Conservation (phyloP, 257 asterid species). For the Asclepias syriaca region DNA sequence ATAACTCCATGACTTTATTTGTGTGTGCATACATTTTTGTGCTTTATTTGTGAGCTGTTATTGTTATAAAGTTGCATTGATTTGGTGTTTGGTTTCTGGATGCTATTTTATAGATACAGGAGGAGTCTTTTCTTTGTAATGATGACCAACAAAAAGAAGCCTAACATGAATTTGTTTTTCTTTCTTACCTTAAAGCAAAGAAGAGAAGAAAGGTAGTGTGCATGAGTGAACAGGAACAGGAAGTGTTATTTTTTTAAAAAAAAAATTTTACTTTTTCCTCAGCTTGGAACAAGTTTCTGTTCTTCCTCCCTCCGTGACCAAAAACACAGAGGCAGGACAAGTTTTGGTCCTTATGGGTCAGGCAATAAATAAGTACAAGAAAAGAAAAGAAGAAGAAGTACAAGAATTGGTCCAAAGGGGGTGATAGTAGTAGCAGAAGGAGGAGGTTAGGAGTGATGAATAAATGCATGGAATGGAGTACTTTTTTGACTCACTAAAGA, state of each 20-base stretch:
- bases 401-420: not conserved
- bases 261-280: not conserved
- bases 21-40: not conserved
- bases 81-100: not conserved
- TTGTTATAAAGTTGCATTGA: not conserved
- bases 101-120: not conserved
- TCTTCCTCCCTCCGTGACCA: too few species aligned
- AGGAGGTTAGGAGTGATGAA: not conserved
- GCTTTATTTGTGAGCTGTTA: not conserved
- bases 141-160: not conserved
- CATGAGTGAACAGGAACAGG: too few species aligned
- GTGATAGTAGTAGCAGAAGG: too few species aligned
- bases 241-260: too few species aligned
- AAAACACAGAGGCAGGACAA: too few species aligned
- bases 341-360: too few species aligned
- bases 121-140: not conserved
- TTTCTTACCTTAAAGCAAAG: not conserved
- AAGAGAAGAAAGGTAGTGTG: too few species aligned
- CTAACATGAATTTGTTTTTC: not conserved
- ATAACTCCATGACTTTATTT: too few species aligned
- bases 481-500: not conserved
- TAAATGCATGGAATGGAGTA: not conserved
- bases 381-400: too few species aligned
- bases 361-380: too few species aligned
- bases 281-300: not conserved